Percentiles rank a stretch among this genome's conserved stretches.
These are phyloP conservation scores for Aspergillus japonicus DNA, from an alignment of 2,329 filamentous ascomycete species.

Conservation along the genomic window DNA sequence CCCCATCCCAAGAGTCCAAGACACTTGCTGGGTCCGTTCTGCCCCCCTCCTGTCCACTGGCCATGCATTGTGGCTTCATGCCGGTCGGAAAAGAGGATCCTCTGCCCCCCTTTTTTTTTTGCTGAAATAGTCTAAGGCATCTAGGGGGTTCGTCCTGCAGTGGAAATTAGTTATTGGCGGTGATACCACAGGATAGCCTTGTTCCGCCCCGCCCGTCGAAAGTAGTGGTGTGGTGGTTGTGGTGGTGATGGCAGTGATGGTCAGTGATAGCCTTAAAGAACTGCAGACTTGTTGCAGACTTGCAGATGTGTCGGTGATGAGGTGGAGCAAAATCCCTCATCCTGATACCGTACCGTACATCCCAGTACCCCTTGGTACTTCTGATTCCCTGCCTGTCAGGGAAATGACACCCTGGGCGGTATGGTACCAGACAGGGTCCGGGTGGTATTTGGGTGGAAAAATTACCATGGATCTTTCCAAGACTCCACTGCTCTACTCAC, in stretches of 20 bases:
- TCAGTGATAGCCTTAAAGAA: background rate
- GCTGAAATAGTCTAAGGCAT: background rate
- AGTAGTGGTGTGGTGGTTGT: background rate
- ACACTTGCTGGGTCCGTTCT: slow-evolving; percentile 8
- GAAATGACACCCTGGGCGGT: background rate
- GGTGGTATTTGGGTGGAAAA: background rate
- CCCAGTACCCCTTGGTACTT: background rate
- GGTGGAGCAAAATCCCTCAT: background rate
- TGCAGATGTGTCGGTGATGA: no score
- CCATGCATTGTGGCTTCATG: slow-evolving; percentile 20
- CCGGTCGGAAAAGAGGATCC: slow-evolving; percentile 16
- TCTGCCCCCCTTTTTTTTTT: slow-evolving; percentile 2
- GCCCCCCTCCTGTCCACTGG: slow-evolving; percentile 27
- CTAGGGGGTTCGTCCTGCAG: slow-evolving; percentile 5
- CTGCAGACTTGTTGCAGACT: background rate
- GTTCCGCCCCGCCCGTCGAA: slow-evolving; percentile 8
- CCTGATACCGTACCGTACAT: background rate
- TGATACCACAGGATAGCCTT: background rate
- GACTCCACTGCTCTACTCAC: background rate
- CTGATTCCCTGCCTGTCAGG: background rate
- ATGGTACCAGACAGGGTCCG: background rate
- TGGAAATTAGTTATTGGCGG: background rate
- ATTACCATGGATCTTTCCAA: background rate
- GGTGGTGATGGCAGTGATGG: background rate
- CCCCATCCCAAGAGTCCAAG: background rate